Percentiles rank a stretch among this genome's conserved stretches.
Evolutionary conservation across 2,329 filamentous ascomycete species (phyloP).

Genomic region (Fusarium globosum): DNA sequence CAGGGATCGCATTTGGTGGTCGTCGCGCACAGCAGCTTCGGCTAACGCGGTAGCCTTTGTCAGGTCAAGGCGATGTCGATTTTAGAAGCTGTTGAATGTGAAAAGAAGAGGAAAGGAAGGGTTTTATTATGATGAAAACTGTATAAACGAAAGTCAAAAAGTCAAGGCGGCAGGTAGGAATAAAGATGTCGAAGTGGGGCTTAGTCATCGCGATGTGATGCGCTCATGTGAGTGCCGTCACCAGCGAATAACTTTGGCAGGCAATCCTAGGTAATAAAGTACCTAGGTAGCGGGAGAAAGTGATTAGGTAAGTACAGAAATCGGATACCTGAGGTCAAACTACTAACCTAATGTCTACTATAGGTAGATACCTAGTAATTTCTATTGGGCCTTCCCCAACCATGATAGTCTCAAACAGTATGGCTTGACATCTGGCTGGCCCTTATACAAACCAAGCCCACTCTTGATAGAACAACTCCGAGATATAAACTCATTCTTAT

Average conservation of each 20-base stretch:
- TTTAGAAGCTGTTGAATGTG: not conserved
- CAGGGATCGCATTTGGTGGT: slow-evolving; percentile 50
- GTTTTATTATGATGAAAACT: not conserved
- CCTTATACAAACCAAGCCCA: slow-evolving; percentile 8
- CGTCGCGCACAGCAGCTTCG: slow-evolving; percentile 57
- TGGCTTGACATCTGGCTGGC: not conserved
- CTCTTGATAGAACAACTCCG: slow-evolving; percentile 4
- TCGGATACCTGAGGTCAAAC: not conserved
- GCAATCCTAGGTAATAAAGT: not conserved
- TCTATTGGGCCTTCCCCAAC: not conserved
- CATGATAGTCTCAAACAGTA: not conserved
- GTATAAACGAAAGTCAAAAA: slow-evolving; percentile 4
- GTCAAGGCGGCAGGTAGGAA: not conserved
- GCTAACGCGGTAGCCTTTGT: slow-evolving; percentile 17
- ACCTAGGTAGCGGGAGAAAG: not conserved
- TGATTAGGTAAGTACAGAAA: too few species aligned
- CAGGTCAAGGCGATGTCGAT: not conserved
- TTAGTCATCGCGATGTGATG: slow-evolving; percentile 24
- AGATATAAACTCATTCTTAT: not conserved
- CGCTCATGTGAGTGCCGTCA: not conserved
- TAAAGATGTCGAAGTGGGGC: slow-evolving; percentile 11
- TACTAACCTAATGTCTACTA: not conserved
- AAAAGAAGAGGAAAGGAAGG: not conserved
- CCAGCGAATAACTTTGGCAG: not conserved
- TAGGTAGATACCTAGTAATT: not conserved